Percentiles rank a stretch among this genome's conserved stretches.
phyloP scores from a whole-genome alignment of 805 yeast species.

The Wickerhamiella kurtzmanii region DNA sequence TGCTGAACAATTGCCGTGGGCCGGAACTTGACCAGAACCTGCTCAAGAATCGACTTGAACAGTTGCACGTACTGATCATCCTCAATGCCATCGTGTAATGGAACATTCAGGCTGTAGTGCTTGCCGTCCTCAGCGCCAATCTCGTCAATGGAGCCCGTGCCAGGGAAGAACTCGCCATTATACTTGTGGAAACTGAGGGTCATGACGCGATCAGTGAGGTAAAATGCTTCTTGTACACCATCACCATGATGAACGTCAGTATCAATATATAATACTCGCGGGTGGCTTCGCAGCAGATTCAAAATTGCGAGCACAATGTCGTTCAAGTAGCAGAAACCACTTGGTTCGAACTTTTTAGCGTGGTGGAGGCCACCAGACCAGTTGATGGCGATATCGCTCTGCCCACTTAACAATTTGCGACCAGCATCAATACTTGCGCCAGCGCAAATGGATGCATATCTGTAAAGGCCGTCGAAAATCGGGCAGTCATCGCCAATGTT shows the following conservation, averaged over 20 bases:
- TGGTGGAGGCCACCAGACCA: constrained; percentile 92
- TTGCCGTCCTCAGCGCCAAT: constrained; percentile 77
- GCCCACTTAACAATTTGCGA: constrained; percentile 63
- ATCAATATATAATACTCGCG: constrained; percentile 77
- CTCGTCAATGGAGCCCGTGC: constrained; percentile 78
- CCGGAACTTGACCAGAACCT: constrained; percentile 71
- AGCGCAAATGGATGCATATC: constrained; percentile 67
- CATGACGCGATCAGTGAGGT: constrained; percentile 83
- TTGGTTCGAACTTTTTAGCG: constrained; percentile 80
- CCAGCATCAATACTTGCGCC: constrained; percentile 91
- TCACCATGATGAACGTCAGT: constrained; percentile 92
- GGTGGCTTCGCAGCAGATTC: constrained; percentile 65
- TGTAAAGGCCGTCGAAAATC: constrained; percentile 87
- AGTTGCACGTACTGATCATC: constrained; percentile 55
- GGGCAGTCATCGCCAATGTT: constrained; percentile 93
- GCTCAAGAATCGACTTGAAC: constrained; percentile 74
- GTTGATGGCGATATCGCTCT: constrained; percentile 82
- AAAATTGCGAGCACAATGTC: constrained; percentile 79
- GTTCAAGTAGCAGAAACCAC: constrained; percentile 83
- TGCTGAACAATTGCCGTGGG: constrained; percentile 96
- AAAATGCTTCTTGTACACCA: constrained; percentile 90
- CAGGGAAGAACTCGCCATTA: constrained; percentile 83
- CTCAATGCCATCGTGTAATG: constrained; percentile 85
- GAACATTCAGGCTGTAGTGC: constrained; percentile 73
- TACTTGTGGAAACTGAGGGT: constrained; percentile 84